A percentile compares a stretch with the other conserved stretches of the same genome.
phyloP scores from a whole-genome alignment of 805 yeast species.

The Danielozyma ontarioensis region DNA sequence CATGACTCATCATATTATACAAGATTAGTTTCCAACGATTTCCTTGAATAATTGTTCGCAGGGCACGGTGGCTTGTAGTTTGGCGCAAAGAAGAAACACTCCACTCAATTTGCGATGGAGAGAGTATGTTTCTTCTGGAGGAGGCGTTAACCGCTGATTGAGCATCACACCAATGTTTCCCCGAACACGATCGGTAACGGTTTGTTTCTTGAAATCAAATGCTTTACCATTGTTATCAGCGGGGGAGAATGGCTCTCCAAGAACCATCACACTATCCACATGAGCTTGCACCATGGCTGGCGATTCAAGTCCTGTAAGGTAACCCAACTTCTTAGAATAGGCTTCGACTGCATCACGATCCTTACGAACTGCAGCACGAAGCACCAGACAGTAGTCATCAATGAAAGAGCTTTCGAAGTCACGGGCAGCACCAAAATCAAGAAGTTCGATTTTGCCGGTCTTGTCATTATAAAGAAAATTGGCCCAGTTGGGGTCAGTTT shows the following conservation, averaged over 20 bases:
- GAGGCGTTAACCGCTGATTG: slow-evolving; percentile 87
- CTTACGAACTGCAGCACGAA: slow-evolving; percentile 67
- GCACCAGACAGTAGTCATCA: slow-evolving; percentile 58
- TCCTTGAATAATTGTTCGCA: slow-evolving; percentile 73
- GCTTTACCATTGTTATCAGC: slow-evolving; percentile 40
- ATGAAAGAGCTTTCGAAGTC: slow-evolving; percentile 68
- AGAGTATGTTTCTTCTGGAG: slow-evolving; percentile 98
- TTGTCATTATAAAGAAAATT: slow-evolving; percentile 77
- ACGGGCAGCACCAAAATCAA: slow-evolving; percentile 96
- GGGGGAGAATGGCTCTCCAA: slow-evolving; percentile 87
- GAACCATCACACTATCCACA: slow-evolving; percentile 79
- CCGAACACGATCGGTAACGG: slow-evolving; percentile 90
- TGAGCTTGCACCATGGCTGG: slow-evolving; percentile 88
- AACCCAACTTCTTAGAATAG: slow-evolving; percentile 73
- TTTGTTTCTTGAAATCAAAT: slow-evolving; percentile 77
- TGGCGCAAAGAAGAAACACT: slow-evolving; percentile 83
- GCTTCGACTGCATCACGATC: slow-evolving; percentile 62
- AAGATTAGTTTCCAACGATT: slow-evolving; percentile 56
- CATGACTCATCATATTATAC: no score
- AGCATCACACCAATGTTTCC: slow-evolving; percentile 86
- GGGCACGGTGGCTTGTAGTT: slow-evolving; percentile 77
- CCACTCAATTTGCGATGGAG: slow-evolving; percentile 94
- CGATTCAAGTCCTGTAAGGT: slow-evolving; percentile 86
- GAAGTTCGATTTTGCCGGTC: slow-evolving; percentile 72
- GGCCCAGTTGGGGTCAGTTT: slow-evolving; percentile 99